Percentiles rank a stretch among this genome's conserved stretches.
phyloP scores from a whole-genome alignment of 2,329 filamentous ascomycete species.

The Exophiala viscosa region DNA sequence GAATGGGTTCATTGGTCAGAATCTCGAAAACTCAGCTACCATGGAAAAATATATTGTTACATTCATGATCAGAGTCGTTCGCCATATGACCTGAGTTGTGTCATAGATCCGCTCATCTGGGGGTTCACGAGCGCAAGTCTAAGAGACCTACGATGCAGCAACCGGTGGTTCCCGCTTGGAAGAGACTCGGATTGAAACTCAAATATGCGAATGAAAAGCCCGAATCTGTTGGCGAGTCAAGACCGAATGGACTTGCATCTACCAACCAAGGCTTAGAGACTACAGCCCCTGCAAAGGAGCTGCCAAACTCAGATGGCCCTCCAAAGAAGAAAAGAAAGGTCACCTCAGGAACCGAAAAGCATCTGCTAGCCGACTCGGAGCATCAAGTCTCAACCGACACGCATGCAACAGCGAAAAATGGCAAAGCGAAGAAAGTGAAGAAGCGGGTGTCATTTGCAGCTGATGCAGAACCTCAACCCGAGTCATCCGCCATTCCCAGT shows the following conservation, averaged over 20 bases:
- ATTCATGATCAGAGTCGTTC: too few relatives aligned
- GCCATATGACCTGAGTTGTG: too few relatives aligned
- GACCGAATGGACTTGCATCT: neutral
- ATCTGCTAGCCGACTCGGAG: neutral
- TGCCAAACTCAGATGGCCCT: slow-evolving; percentile 5
- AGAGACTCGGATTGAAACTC: slow-evolving; percentile 57
- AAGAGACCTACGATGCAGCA: slow-evolving; percentile 10
- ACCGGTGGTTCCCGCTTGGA: slow-evolving; percentile 53
- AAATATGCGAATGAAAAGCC: slow-evolving; percentile 47
- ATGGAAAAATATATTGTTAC: too few relatives aligned
- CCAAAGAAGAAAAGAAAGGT: slow-evolving; percentile 19
- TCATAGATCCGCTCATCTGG: too few relatives aligned
- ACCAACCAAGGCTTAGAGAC: slow-evolving; percentile 3
- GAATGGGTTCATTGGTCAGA: too few relatives aligned
- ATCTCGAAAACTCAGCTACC: too few relatives aligned
- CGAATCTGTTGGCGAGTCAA: neutral
- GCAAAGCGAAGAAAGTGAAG: slow-evolving; percentile 9
- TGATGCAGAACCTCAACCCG: slow-evolving; percentile 56
- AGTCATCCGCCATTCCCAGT: neutral
- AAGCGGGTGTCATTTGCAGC: slow-evolving; percentile 58
- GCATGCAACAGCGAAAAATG: neutral
- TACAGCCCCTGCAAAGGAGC: neutral
- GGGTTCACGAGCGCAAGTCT: too few relatives aligned
- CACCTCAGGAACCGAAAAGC: neutral
- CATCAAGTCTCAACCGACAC: neutral